A percentile compares a stretch with the other conserved stretches of the same genome.
phyloP scores from a whole-genome alignment of 2,329 filamentous ascomycete genomes.

The Ambrosiella cleistominuta region DNA sequence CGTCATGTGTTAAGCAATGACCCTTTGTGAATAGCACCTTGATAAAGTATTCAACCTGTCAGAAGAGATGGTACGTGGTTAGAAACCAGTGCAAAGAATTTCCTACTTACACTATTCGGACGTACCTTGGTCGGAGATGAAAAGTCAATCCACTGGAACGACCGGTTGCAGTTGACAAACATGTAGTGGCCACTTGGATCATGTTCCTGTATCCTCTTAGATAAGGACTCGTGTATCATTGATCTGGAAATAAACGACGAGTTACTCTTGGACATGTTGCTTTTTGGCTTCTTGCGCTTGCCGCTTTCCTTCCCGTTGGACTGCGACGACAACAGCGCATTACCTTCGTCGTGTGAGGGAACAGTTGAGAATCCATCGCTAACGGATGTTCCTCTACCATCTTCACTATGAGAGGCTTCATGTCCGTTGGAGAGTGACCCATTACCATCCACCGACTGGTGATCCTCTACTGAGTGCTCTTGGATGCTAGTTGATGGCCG shows the following conservation, averaged over 20 bases:
- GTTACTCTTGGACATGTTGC: slow-evolving; percentile 95
- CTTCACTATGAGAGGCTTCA: slow-evolving; percentile 39
- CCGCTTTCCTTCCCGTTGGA: slow-evolving; percentile 48
- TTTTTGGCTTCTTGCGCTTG: slow-evolving; percentile 88
- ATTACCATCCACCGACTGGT: background rate
- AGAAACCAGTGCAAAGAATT: too few relatives aligned
- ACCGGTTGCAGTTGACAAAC: slow-evolving; percentile 89
- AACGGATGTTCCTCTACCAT: slow-evolving; percentile 33
- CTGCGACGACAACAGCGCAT: slow-evolving; percentile 45
- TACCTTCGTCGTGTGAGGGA: slow-evolving; percentile 73
- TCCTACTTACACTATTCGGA: too few relatives aligned
- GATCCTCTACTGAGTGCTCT: slow-evolving; percentile 33
- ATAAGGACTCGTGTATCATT: slow-evolving; percentile 68
- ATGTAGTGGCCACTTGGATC: slow-evolving; percentile 65
- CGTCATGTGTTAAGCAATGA: slow-evolving; percentile 85
- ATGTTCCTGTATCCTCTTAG: slow-evolving; percentile 64
- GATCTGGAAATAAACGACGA: slow-evolving; percentile 97
- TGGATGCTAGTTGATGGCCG: slow-evolving; percentile 34
- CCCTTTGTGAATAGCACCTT: slow-evolving; percentile 96
- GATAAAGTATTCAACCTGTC: slow-evolving; percentile 68
- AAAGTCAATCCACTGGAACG: slow-evolving; percentile 90
- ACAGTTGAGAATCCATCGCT: slow-evolving; percentile 32
- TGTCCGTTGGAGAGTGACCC: background rate
- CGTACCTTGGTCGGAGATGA: slow-evolving; percentile 51
- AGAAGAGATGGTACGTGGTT: too few relatives aligned